phyloP scores from a whole-genome alignment of 495 filamentous ascomycete genomes.

The Aspergillus leporis region DNA sequence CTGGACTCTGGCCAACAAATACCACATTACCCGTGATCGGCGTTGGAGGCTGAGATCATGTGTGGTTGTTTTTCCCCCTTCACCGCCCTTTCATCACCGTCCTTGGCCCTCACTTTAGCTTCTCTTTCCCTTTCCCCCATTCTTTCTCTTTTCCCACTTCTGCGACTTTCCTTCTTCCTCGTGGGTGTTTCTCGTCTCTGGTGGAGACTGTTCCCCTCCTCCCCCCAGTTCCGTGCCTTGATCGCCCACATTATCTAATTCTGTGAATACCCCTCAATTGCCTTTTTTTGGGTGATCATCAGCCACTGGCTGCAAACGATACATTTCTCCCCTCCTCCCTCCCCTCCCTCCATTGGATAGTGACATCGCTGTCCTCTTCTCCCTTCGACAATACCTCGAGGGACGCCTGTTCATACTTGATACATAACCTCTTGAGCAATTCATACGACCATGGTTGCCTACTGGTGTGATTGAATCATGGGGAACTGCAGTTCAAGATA shows the following conservation, averaged over 20 bases:
- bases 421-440: conserved; percentile 14
- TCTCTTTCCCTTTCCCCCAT: conserved; percentile 18
- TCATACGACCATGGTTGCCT: conserved; percentile 33
- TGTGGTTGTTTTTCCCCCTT: conserved; percentile 16
- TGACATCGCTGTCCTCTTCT: background rate
- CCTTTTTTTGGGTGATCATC: too few relatives aligned
- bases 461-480: conserved; percentile 37
- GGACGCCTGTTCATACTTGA: conserved; percentile 23
- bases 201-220: conserved; percentile 18
- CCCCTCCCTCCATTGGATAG: conserved; percentile 1
- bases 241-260: conserved; percentile 8
- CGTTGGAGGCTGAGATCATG: conserved; percentile 37
- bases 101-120: conserved; percentile 11
- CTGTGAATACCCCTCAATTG: conserved; percentile 10
- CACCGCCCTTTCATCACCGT: conserved; percentile 36
- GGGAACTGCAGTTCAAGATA: conserved; percentile 40
- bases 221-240: conserved; percentile 20
- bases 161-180: conserved; percentile 16
- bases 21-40: background rate
- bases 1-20: background rate
- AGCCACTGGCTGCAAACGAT: too few relatives aligned
- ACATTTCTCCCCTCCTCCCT: background rate
- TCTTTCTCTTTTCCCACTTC: conserved; percentile 18
- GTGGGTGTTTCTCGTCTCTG: conserved; percentile 6
- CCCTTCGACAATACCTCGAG: conserved; percentile 8